Conservation (phyloP, 371 early-diverging fungal genomes). For the Circinella umbellata region DNA sequence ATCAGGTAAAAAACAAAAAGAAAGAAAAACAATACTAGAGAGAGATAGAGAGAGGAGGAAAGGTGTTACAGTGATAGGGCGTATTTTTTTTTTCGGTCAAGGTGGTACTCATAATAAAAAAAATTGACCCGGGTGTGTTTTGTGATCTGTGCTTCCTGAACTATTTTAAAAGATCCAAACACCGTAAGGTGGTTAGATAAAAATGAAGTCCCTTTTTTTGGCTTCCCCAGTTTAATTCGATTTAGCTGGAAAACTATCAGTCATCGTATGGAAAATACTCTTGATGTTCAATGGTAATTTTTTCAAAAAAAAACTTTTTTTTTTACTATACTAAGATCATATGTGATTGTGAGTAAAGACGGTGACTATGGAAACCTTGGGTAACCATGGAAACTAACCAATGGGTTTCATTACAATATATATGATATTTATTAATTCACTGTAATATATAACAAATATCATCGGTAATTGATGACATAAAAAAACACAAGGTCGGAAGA, state of each 20-base stretch:
- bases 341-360: too few species aligned
- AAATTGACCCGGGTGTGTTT: slow-evolving; percentile 9
- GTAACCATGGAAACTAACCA: neutral
- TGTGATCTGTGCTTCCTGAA: slow-evolving; percentile 7
- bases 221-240: slow-evolving; percentile 91
- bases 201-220: slow-evolving; percentile 88
- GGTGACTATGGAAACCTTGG: neutral
- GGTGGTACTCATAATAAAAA: slow-evolving; percentile 8
- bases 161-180: slow-evolving; percentile 77
- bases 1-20: slow-evolving; percentile 51
- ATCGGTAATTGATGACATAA: too few species aligned
- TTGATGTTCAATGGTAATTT: slow-evolving; percentile 48
- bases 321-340: too few species aligned
- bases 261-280: slow-evolving; percentile 67
- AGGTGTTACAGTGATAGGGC: neutral
- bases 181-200: slow-evolving; percentile 90
- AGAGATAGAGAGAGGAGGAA: neutral
- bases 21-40: neutral
- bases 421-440: neutral
- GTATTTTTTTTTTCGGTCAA: neutral
- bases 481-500: slow-evolving; percentile 28
- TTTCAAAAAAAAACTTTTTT: too few species aligned
- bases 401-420: neutral
- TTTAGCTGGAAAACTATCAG: slow-evolving; percentile 97
- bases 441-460: neutral